Evolutionary conservation across 192 early-diverging fungal genomes (phyloP), one percentile per base, ranked within the genome.

Genomic region (Mortierella claussenii): DNA sequence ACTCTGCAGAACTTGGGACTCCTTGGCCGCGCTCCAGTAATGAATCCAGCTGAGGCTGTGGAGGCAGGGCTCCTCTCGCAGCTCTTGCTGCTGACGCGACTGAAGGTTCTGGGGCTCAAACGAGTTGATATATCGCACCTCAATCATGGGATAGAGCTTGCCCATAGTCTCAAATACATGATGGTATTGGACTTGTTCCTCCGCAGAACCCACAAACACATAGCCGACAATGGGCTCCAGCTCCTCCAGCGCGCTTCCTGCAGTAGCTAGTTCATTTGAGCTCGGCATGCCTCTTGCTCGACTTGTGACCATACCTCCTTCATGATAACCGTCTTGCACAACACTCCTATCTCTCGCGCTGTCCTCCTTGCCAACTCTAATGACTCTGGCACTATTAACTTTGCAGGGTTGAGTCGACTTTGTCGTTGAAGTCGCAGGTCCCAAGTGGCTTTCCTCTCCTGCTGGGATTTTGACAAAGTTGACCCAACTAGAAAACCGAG

Each of bases 11-110:
- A 76, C 73, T 21, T 76, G 73, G 0, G 73, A 76, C 47, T 76
- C 73, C 26, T 76, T 76, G 17, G 73, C 73, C 1, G 73, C 73
- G 24, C 73, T 76, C 73, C 73, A 76, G 20, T 76, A 76, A 23
- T 76, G 73, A 11, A 76, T 50, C 73, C 73, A 67, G 32, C 73
- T 76, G 17, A 76, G 32, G 23, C 46, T 61, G 18, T 76, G 65
- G 15, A 76, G 42, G 30, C 65, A 76, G 2, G 65, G 58, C 8
- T 76, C 73, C 13, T 67, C 73, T 32, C 51, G 37, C 8, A 76
- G 37, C 18, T 67, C 73, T 6, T 62, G 73, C 46, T 76, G 73
- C 21, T 66, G 63, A 10, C 57, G 64, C 26, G 73, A 67, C 53
- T 76, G 73, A 10, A 61, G 53, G 23, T 76, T 52, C 32, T 62